Evolutionary conservation across 2,329 filamentous ascomycete species (phyloP), one percentile per base, ranked within the genome.

Genomic region (Pseudogymnoascus sp.): DNA sequence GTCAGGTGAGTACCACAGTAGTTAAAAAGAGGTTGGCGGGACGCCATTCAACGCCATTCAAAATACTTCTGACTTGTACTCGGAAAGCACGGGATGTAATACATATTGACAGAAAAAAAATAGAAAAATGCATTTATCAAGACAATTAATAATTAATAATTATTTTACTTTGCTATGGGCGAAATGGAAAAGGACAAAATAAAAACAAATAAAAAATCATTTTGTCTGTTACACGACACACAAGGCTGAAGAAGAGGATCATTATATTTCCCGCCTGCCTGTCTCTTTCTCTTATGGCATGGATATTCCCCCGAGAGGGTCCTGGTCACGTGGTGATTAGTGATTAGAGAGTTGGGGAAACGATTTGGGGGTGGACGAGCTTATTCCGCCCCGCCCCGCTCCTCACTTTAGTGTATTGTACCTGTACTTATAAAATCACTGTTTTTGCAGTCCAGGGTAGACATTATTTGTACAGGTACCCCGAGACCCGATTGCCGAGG

Each of bases 11-110:
- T 50, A 31, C 26, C 44, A 29, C 24, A 31, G 24, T 50, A 50
- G 44, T 15, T 15, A n/a, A 50, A 50, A 50, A 50, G 44, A 50
- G 44, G 44, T 50, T 50, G 44, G 44, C 44, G 44, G 44, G 44
- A 50, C 44, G 44, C 44, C 44, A 50, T 50, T 50, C 44, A 50
- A 21, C 21, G 21, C 21, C 21, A 21, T 21, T 21, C 21, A 21
- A 21, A 50, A 50, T 50, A 50, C 44, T 50, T 50, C 26, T 6
- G 21, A 31, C 44, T 50, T 50, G 44, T 50, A 50, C 44, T n/a
- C n/a, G 5, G 15, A 50, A 33, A 50, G 17, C 44, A 31, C 26
- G n/a, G 44, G 44, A 50, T 31, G n/a, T 50, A 50, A 9, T 10
- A 10, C 10, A 10, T 36, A 13, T 50, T 29, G 41, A 47, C 41